Conservation (phyloP, 495 filamentous ascomycete genomes). For the Trichoderma erinaceum region DNA sequence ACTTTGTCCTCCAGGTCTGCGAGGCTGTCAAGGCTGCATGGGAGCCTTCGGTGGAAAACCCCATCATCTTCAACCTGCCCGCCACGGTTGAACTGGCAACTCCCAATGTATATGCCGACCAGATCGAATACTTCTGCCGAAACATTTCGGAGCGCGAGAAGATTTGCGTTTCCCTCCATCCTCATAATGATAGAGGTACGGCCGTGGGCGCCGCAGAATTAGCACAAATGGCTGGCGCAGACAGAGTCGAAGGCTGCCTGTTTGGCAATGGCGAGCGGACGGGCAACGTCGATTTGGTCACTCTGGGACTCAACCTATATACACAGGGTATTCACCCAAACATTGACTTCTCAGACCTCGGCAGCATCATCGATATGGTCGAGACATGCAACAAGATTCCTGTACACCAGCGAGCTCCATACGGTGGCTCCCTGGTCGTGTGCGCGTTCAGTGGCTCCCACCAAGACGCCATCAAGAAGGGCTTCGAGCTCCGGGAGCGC, state of each 20-base stretch:
- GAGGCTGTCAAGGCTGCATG: too few relatives aligned
- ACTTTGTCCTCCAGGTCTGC: too few relatives aligned
- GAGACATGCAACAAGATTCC: slow-evolving; percentile 93
- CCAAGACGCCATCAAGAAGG: slow-evolving; percentile 98
- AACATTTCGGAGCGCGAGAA: slow-evolving; percentile 88
- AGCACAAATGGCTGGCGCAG: slow-evolving; percentile 91
- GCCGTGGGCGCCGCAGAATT: slow-evolving; percentile 71
- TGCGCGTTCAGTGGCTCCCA: slow-evolving; percentile 92
- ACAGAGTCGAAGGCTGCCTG: slow-evolving; percentile 71
- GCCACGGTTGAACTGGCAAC: slow-evolving; percentile 97
- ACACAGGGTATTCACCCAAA: slow-evolving; percentile 86
- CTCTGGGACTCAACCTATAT: slow-evolving; percentile 89
- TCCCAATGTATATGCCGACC: slow-evolving; percentile 93
- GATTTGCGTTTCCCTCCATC: slow-evolving; percentile 30
- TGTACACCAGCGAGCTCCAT: slow-evolving; percentile 80
- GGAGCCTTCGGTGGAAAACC: slow-evolving; percentile 50
- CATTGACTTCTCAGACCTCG: slow-evolving; percentile 89
- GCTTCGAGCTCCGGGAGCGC: slow-evolving; percentile 49
- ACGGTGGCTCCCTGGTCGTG: slow-evolving; percentile 83
- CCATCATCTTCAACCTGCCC: slow-evolving; percentile 96
- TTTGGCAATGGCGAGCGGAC: slow-evolving; percentile 57
- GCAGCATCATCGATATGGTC: slow-evolving; percentile 81
- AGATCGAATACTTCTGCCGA: slow-evolving; percentile 49
- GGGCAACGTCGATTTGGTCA: slow-evolving; percentile 93
- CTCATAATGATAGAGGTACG: slow-evolving; percentile 63